A percentile compares a stretch with the other conserved stretches of the same genome.
Conservation (phyloP, 495 filamentous ascomycete species). For the Trypethelium eluteriae region DNA sequence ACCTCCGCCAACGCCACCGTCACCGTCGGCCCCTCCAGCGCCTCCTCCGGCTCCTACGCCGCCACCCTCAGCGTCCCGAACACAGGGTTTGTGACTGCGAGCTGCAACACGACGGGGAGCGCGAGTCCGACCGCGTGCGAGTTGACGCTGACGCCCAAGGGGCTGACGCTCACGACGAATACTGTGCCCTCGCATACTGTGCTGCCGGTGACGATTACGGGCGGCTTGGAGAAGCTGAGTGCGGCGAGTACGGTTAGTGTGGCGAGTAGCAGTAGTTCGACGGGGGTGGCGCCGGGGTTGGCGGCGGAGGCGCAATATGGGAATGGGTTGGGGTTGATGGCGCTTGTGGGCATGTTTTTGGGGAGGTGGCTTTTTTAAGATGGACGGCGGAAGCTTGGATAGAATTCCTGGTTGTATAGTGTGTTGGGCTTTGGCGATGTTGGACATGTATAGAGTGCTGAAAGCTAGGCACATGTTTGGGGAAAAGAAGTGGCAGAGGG, state of each 20-base stretch:
- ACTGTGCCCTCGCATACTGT: neutral
- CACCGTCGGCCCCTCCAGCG: conserved; percentile 4
- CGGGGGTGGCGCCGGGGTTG: neutral
- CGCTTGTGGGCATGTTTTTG: conserved; percentile 4
- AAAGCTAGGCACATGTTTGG: too few relatives aligned
- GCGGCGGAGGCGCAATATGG: conserved; percentile 1
- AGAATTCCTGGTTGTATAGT: too few relatives aligned
- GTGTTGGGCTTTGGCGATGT: too few relatives aligned
- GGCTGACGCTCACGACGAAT: neutral
- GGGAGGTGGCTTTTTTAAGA: neutral
- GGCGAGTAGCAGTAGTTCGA: conserved; percentile 8
- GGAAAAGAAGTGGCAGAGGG: too few relatives aligned
- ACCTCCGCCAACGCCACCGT: neutral
- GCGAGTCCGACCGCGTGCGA: neutral
- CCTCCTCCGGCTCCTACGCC: neutral
- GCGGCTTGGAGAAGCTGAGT: conserved; percentile 5
- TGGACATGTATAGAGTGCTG: too few relatives aligned
- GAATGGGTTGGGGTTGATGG: conserved; percentile 6
- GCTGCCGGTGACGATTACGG: conserved; percentile 6
- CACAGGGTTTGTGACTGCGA: neutral
- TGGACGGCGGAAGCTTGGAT: too few relatives aligned
- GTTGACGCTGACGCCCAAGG: neutral
- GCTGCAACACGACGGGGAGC: neutral
- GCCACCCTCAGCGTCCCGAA: conserved; percentile 1
- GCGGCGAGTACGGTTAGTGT: neutral